Evolutionary conservation across 768 basidiomycete genomes (phyloP), one percentile per base, ranked within the genome.

Genomic region (Collybia sordida): DNA sequence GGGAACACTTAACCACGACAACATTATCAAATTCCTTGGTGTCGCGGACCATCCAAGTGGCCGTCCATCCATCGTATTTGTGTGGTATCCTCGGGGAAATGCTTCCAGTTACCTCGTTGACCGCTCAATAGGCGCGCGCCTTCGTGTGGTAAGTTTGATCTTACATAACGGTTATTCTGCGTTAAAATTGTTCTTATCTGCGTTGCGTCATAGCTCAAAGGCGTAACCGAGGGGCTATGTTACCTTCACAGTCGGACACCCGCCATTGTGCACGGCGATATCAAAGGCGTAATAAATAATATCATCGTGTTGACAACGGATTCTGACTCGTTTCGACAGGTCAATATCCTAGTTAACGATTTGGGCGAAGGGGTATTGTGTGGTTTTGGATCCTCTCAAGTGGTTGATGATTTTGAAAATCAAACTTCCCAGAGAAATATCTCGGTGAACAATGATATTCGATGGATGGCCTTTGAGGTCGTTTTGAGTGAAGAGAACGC

Each of bases 21-120:
- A 79, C 46, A 70, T 80, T 14, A 72, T 70, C 7, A 71, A 70
- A 15, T 59, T 80, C n/a, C 74, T 72, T 47, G 79, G 79, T 2
- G 68, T 64, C 1, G 70, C 70, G 19, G 70, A 69, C 49, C 70
- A 72, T 54, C 67, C 70, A 62, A 55, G 55, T 2, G 64, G 62
- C 14, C 55, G 66, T 15, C 70, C 70, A 1, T 62, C 68, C 11
- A 69, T 72, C 57, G 67, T 80, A 34, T 63, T 77, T 50, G 71
- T 72, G 48, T 80, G 78, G 78, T 78, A 75, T 53, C 57, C 65
- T 37, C 75, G 77, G 35, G 76, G 78, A 4, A 77, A 70, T 49
- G 71, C 77, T 34, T 64, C 63, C 15, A 67, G 72, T 19, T 80
- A 79, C 49, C 62, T 57, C 7, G 55, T 53, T 27, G 67, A 71